Base-by-base conservation (phyloP, 1,284 basidiomycete genomes). In the Tilletia setariae region DNA sequence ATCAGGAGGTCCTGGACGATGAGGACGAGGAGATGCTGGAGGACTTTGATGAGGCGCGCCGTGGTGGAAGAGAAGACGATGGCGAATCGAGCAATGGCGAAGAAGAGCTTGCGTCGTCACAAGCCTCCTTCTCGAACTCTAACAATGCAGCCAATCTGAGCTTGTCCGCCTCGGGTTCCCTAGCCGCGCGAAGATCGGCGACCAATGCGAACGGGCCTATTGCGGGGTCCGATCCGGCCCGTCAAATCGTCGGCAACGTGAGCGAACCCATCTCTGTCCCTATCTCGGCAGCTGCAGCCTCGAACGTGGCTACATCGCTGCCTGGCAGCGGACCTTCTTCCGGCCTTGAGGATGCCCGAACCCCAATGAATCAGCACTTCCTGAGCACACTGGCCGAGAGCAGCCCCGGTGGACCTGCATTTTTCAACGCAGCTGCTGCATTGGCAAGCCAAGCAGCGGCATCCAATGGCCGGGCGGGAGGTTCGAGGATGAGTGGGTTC, bases 321-420 rank as follows among this genome's bases (percentile, higher is more conserved):
- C 72, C 15, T 71, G 61, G 16, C 21, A 44, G 32, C 44, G 62
- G 35, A 21, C 19, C 19, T 25, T n/a, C 21, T 13, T n/a, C 74
- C 0, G 73, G 70, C 21, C 69, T 76, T 2, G 73, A 77, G 0
- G 76, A 78, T 15, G 63, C 75, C 1, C 49, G 83, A 13, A 86
- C 86, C 7, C 86, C 86, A 0, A 83, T 84, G 74, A 86, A 86
- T 77, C 81, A 84, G 46, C 84, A 83, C 1, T 86, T 86, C 77
- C 76, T 86, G 4, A 83, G 83, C 47, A 85, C 84, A 1, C 74
- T 86, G 1, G 85, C 85, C n/a, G 83, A 84, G 35, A 70, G 62
- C 40, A 43, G 35, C 6, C 62, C 62, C 3, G 43, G 62, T 28
- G 42, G 62, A 15, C 23, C 62, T 9, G 40, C 43, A 8, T 63